phyloP scores from a whole-genome alignment of 2,329 filamentous ascomycete species.

The Hymenoscyphus fraxineus region DNA sequence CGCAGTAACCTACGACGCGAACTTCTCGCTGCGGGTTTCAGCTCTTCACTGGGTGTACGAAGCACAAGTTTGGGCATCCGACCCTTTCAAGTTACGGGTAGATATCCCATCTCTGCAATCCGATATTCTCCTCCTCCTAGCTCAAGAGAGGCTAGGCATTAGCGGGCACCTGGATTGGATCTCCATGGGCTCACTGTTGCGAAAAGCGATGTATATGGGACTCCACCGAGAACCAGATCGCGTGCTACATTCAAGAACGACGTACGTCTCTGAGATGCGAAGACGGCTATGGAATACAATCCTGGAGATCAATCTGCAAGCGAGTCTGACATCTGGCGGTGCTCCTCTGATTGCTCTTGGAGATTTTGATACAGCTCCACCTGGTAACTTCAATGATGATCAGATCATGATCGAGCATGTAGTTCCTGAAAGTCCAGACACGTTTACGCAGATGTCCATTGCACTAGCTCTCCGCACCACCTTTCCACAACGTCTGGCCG shows the following conservation, averaged over 20 bases:
- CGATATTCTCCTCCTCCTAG: conserved; percentile 48
- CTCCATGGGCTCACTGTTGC: conserved; percentile 46
- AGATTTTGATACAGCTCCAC: conserved; percentile 49
- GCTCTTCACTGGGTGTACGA: conserved; percentile 26
- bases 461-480: conserved; percentile 45
- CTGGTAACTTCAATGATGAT: conserved; percentile 50
- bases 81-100: conserved; percentile 46
- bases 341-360: conserved; percentile 44
- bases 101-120: conserved; percentile 49
- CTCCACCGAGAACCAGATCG: conserved; percentile 56
- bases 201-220: conserved; percentile 55
- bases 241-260: conserved; percentile 34
- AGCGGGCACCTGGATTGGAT: conserved; percentile 52
- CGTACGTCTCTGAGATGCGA: conserved; percentile 45
- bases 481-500: conserved; percentile 41
- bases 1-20: conserved; percentile 19
- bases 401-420: conserved; percentile 37
- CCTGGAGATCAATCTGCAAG: conserved; percentile 51
- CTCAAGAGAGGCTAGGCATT: conserved; percentile 45
- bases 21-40: not conserved
- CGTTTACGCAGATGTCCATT: conserved; percentile 48
- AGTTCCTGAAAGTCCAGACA: conserved; percentile 25
- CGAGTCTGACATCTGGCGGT: conserved; percentile 48
- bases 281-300: conserved; percentile 55
- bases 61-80: conserved; percentile 25